Evolutionary conservation across 1,284 basidiomycete genomes (phyloP), one percentile per base, ranked within the genome.

Genomic region (Garcileccinum viscosum): DNA sequence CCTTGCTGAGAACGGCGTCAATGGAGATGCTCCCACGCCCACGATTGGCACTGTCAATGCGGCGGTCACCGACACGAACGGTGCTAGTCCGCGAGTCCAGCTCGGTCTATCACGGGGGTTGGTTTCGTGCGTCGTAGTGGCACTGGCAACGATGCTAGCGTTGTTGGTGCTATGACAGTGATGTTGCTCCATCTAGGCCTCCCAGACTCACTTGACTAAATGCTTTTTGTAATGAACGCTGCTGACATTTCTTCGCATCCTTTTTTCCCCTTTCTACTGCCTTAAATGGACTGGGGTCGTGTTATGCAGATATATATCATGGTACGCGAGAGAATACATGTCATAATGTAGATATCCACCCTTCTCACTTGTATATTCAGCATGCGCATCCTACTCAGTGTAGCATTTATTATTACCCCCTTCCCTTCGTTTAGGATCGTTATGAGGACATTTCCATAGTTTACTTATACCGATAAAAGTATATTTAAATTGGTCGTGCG

Each of bases 31-130:
- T 2, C 83, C 82, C 4, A 71, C 77, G 0, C 56, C 82, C 0
- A 84, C 83, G 27, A 76, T 84, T 42, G 81, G 81, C 15, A 68
- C 70, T 2, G 74, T 70, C n/a, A 53, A 71, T 2, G 73, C 77
- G 1, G 22, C 73, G 33, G 72, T 77, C 19, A 76, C 76, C 12
- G 73, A 42, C 37, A 38, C 35, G 1, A 71, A 6, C 40, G 61
- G 60, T 24, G 68, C 70, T 5, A n/a, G 32, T 22, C 42, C 63
- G 1, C 65, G 40, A 9, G 35, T 27, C 22, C 62, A 33, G 17
- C 32, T 63, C 5, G 27, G 42, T 17, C 60, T 67, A 15, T 61
- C 32, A 32, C 68, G 33, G 1, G 38, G 60, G 14, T 24, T 56
- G 14, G 32, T 71, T 2, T 30, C 33, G 4, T 56, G 38, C 6